phyloP scores from a whole-genome alignment of 2,329 filamentous ascomycete genomes.

The Clonostachys rosea region DNA sequence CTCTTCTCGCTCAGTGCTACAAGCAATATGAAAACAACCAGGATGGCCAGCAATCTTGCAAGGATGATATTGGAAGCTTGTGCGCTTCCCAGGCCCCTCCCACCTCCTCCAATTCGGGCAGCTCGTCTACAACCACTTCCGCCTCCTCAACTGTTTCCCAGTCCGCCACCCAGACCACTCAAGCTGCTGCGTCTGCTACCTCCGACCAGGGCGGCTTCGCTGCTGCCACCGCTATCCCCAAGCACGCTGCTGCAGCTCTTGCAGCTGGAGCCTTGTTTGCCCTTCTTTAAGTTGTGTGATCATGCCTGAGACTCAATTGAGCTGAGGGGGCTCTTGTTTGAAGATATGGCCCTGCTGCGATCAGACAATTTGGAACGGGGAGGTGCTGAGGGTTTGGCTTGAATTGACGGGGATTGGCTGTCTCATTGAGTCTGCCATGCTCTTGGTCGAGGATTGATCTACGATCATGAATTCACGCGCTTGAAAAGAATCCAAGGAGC shows the following conservation, averaged over 20 bases:
- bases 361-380: no score
- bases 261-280: conserved; percentile 30
- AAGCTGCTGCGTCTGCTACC: conserved; percentile 18
- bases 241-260: conserved; percentile 39
- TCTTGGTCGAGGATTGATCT: no score
- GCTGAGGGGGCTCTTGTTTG: no score
- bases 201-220: conserved; percentile 26
- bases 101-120: conserved; percentile 15
- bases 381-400: no score
- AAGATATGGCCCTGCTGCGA: no score
- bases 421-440: no score
- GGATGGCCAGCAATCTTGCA: conserved; percentile 41
- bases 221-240: conserved; percentile 35
- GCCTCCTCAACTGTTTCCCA: conserved; percentile 18
- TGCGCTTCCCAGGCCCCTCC: conserved; percentile 33
- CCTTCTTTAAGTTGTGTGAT: no score
- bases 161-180: conserved; percentile 4
- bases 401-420: no score
- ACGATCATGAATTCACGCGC: no score
- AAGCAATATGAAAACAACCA: conserved; percentile 30
- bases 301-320: no score
- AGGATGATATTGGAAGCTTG: conserved; percentile 34
- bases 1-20: conserved; percentile 44
- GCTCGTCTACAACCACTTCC: conserved; percentile 6
- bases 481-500: no score